Percentiles rank a stretch among this genome's conserved stretches.
phyloP scores from a whole-genome alignment of 345 rosid genomes.

The Rhodomyrtus tomentosa region DNA sequence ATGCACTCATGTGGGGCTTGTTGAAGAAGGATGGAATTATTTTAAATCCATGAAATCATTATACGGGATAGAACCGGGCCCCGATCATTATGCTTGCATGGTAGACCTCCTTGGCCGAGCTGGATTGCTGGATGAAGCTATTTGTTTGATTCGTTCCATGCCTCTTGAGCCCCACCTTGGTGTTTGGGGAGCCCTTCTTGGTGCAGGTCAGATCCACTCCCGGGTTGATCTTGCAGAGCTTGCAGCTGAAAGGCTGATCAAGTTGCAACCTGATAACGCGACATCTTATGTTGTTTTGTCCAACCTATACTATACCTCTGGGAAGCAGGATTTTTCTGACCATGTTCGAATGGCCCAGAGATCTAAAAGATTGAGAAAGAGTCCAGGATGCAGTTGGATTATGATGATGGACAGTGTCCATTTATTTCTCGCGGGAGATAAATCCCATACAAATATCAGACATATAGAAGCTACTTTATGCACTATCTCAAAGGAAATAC shows the following conservation, averaged over 20 bases:
- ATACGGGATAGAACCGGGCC: conserved; percentile 40
- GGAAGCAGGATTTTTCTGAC: conserved; percentile 28
- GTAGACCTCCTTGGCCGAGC: conserved; percentile 78
- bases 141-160: conserved; percentile 37
- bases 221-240: conserved; percentile 56
- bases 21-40: conserved; percentile 44
- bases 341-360: conserved; percentile 28
- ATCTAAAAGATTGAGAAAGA: conserved; percentile 49
- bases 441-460: conserved; percentile 23
- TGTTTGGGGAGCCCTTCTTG: conserved; percentile 81
- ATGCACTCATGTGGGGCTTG: conserved; percentile 62
- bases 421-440: conserved; percentile 43
- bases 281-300: conserved; percentile 68
- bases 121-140: conserved; percentile 57
- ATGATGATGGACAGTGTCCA: conserved; percentile 26
- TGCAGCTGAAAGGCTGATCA: conserved; percentile 45
- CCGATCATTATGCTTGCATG: conserved; percentile 71
- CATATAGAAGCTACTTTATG: conserved; percentile 22
- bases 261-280: conserved; percentile 59
- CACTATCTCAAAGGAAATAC: conserved; percentile 23
- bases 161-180: conserved; percentile 53
- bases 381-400: conserved; percentile 80
- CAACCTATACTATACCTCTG: conserved; percentile 33
- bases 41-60: conserved; percentile 48
- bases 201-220: conserved; percentile 41